These are phyloP conservation scores for Fusarium burgessii DNA, from an alignment of 2,329 filamentous ascomycete genomes.

Conservation along the genomic window DNA sequence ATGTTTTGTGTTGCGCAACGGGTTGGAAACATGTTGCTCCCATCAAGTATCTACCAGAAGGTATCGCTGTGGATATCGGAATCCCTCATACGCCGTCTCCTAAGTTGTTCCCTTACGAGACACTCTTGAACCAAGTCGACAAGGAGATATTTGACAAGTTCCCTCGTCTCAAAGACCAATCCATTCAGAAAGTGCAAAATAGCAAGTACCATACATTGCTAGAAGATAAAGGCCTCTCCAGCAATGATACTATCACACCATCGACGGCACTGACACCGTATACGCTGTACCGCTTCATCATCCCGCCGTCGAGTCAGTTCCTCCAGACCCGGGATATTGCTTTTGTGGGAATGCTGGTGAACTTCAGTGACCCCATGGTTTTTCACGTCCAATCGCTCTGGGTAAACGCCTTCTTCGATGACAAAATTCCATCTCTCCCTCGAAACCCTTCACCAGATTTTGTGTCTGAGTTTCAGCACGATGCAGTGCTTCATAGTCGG, in stretches of 20 bases:
- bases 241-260: constrained; percentile 45
- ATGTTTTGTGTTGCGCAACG: constrained; percentile 63
- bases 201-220: constrained; percentile 58
- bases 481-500: constrained; percentile 73
- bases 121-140: constrained; percentile 60
- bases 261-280: constrained; percentile 47
- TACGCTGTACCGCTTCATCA: constrained; percentile 61
- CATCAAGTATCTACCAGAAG: constrained; percentile 60
- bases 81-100: constrained; percentile 57
- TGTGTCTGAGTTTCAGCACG: constrained; percentile 59
- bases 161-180: constrained; percentile 65
- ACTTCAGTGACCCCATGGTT: constrained; percentile 57
- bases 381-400: constrained; percentile 68
- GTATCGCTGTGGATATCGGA: constrained; percentile 61
- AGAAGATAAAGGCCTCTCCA: constrained; percentile 53
- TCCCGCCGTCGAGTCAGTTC: constrained; percentile 55
- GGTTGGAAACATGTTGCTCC: constrained; percentile 58
- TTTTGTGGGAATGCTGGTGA: constrained; percentile 59
- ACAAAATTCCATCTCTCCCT: constrained; percentile 43
- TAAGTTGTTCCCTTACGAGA: constrained; percentile 39
- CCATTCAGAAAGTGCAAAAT: constrained; percentile 55
- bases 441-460: constrained; percentile 43
- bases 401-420: constrained; percentile 72
- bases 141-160: constrained; percentile 64
- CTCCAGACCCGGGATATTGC: constrained; percentile 55